Conservation (phyloP, 768 basidiomycete species). For the Pleurotus pulmonarius region DNA sequence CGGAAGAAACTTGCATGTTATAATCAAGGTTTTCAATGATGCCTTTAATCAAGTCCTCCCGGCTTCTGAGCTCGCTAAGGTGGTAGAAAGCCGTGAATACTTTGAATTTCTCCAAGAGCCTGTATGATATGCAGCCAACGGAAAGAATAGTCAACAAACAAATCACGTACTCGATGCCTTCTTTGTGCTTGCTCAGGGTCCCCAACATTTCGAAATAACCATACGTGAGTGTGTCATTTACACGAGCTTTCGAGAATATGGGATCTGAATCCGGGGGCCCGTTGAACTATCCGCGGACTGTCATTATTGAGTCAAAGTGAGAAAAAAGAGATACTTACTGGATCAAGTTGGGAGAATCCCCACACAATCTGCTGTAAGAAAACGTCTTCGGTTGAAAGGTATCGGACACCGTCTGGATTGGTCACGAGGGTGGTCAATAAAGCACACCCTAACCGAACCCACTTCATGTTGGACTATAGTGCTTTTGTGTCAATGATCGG, state of each 20-base stretch:
- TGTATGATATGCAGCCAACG: constrained; percentile 24
- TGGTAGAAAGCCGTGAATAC: constrained; percentile 97
- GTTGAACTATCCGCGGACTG: constrained; percentile 49
- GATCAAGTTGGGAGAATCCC: constrained; percentile 90
- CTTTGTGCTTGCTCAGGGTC: constrained; percentile 79
- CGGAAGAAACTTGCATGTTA: constrained; percentile 55
- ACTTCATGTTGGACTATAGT: constrained; percentile 68
- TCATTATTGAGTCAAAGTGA: neutral
- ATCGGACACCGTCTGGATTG: constrained; percentile 79
- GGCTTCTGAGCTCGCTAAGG: constrained; percentile 82
- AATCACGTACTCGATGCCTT: constrained; percentile 79
- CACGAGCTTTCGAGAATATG: constrained; percentile 78
- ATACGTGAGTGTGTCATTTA: constrained; percentile 79
- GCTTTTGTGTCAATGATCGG: neutral
- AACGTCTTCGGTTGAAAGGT: constrained; percentile 78
- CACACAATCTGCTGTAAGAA: constrained; percentile 80
- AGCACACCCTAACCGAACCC: constrained; percentile 83
- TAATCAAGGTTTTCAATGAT: constrained; percentile 94
- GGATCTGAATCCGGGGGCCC: constrained; percentile 71
- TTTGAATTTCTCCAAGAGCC: constrained; percentile 86
- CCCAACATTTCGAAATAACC: constrained; percentile 98
- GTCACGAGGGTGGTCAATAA: constrained; percentile 80
- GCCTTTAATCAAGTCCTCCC: constrained; percentile 89
- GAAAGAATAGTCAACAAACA: neutral
- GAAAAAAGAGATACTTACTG: constrained; percentile 44